Conservation (phyloP, 2,329 filamentous ascomycete species). For the Fusarium hainanense region DNA sequence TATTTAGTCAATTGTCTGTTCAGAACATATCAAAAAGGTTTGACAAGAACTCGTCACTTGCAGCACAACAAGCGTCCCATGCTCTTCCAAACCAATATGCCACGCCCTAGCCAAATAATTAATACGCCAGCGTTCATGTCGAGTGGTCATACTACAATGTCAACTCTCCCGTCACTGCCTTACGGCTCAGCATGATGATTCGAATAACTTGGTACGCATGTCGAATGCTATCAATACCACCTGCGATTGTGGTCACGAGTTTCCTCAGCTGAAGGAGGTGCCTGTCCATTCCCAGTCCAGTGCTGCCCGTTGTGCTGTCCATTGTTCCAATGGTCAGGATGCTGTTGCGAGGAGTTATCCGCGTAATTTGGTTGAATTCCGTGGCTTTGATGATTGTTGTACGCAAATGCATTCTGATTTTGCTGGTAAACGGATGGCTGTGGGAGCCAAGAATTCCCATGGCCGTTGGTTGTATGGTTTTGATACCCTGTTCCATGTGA, state of each 20-base stretch:
- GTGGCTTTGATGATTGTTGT: slow-evolving; percentile 18
- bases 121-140: neutral
- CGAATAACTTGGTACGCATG: neutral
- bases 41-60: neutral
- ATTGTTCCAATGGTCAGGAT: slow-evolving; percentile 4
- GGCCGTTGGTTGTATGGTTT: slow-evolving; percentile 4
- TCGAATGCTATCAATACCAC: slow-evolving; percentile 13
- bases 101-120: neutral
- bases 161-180: neutral
- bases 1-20: neutral
- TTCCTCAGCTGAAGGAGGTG: slow-evolving; percentile 28
- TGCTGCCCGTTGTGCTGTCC: slow-evolving; percentile 15
- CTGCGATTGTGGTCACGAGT: slow-evolving; percentile 3
- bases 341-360: neutral
- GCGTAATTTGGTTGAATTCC: neutral
- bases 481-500: slow-evolving; percentile 10
- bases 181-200: neutral
- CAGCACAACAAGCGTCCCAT: neutral
- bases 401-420: slow-evolving; percentile 28
- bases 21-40: neutral
- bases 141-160: neutral
- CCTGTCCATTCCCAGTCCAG: slow-evolving; percentile 5
- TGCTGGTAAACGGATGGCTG: slow-evolving; percentile 24
- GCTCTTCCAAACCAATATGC: neutral
- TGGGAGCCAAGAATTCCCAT: slow-evolving; percentile 18